Percentiles rank a stretch among this genome's conserved stretches.
Evolutionary conservation across 768 basidiomycete species (phyloP).

Genomic region (Suillus bovinus): DNA sequence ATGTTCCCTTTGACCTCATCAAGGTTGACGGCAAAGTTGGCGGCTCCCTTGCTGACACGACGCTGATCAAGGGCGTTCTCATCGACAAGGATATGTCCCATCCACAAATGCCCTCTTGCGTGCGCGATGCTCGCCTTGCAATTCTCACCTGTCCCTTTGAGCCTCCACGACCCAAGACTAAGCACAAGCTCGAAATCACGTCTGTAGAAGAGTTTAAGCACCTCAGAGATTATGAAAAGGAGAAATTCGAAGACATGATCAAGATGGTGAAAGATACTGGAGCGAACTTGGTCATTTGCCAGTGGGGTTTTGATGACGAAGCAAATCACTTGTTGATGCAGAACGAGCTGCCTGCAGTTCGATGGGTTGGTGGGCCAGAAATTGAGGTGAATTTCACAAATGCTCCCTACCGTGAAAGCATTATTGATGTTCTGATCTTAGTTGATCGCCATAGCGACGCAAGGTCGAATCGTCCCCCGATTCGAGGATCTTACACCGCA

Average conservation of each 20-base stretch:
- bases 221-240: conserved; percentile 90
- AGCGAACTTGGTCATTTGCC: conserved; percentile 98
- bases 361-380: conserved; percentile 99
- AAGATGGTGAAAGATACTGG: conserved; percentile 94
- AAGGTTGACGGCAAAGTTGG: conserved; percentile 99
- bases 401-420: neutral
- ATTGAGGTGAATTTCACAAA: conserved; percentile 72
- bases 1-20: conserved; percentile 97
- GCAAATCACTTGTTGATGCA: conserved; percentile 98
- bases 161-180: conserved; percentile 98
- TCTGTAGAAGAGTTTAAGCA: conserved; percentile 96
- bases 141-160: conserved; percentile 99
- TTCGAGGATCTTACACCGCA: conserved; percentile 93
- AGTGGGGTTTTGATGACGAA: conserved; percentile 99
- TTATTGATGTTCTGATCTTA: conserved; percentile 28
- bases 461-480: conserved; percentile 96
- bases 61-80: conserved; percentile 94
- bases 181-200: conserved; percentile 98
- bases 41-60: conserved; percentile 93
- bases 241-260: conserved; percentile 98
- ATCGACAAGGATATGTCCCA: conserved; percentile 99
- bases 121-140: conserved; percentile 89
- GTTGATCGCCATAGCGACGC: conserved; percentile 98
- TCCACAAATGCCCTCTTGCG: conserved; percentile 91
- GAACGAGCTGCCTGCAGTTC: conserved; percentile 94